Base-by-base conservation (phyloP, 306 rosid species). In the Canavalia ensiformis region DNA sequence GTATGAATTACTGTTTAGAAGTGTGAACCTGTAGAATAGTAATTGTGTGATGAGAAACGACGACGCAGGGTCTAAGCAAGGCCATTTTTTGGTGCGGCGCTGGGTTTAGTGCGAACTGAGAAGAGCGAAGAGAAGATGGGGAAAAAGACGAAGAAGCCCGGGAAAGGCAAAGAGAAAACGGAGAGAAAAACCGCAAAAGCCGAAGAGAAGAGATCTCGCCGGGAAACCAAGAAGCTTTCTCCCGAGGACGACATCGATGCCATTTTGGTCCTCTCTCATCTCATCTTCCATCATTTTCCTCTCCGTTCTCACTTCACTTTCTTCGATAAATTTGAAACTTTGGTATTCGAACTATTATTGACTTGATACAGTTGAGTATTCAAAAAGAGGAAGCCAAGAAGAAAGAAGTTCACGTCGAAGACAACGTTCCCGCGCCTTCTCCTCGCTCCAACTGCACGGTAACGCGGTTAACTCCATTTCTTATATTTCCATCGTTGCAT, bases 241-340 rank as follows among this genome's bases (percentile, higher is more conserved):
- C 99, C 99, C 11, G 99, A 95, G 56, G 99, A 95, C 45, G 98
- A 95, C 72, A 95, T 95, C 84, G 99, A 95, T 58, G 95, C 97
- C 85, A 95, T 95, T 74, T 76, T 95, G 88, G 99, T 95, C 59
- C 5, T 0, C 2, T 9, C 9, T 54, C 64, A 18, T 72, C n/a
- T 30, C 41, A 0, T 31, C 30, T 4, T 65, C 72, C 28, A 25
- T 69, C 4, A 1, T 25, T 8, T 51, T n/a, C 10, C 8, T 37
- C n/a, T 8, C 29, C 29, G 4, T 5, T 42, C 29, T 58, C 1
- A 5, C 52, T 35, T 65, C 55, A 42, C 56, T 75, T 44, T 8
- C 33, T 44, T 28, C 5, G 1, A 2, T 25, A 29, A 60, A 46
- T 71, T 58, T 75, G 42, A 59, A 2, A 8, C n/a, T 0, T 6